phyloP scores from a whole-genome alignment of 2,329 filamentous ascomycete genomes.

The Tolypocladium capitatum region DNA sequence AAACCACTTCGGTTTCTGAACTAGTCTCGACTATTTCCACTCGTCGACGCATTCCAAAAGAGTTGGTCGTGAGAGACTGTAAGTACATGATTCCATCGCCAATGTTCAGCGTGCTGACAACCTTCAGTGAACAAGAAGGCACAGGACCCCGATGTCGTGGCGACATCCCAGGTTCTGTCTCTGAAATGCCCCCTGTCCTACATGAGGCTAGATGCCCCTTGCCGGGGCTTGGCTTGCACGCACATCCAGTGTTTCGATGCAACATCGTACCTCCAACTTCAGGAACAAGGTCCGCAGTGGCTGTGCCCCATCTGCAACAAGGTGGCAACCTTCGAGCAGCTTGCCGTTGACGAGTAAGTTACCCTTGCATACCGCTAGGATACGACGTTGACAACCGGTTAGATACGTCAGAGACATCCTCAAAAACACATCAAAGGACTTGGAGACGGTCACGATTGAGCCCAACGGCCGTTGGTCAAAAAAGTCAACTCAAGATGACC shows the following conservation, averaged over 20 bases:
- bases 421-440: conserved; percentile 51
- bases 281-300: conserved; percentile 95
- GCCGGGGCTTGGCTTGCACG: conserved; percentile 64
- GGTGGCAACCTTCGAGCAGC: conserved; percentile 60
- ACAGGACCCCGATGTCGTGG: conserved; percentile 76
- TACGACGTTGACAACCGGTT: not conserved
- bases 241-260: conserved; percentile 96
- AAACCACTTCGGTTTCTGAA: conserved; percentile 54
- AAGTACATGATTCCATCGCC: conserved; percentile 20
- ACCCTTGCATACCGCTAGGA: not conserved
- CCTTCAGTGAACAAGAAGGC: conserved; percentile 61
- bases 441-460: conserved; percentile 83
- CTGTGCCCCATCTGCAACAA: conserved; percentile 91
- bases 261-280: conserved; percentile 78
- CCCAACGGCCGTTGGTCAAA: conserved; percentile 66
- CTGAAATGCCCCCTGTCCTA: conserved; percentile 88
- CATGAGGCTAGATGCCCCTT: conserved; percentile 65
- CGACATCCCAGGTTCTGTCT: conserved; percentile 78
- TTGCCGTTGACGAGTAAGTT: conserved; percentile 76
- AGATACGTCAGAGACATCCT: conserved; percentile 86
- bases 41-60: conserved; percentile 62
- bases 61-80: conserved; percentile 76
- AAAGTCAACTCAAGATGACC: conserved; percentile 21
- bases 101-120: not conserved
- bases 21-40: conserved; percentile 55